Evolutionary conservation across 2,329 filamentous ascomycete genomes (phyloP), one percentile per base, ranked within the genome.

Genomic region (Zasmidium cellare): DNA sequence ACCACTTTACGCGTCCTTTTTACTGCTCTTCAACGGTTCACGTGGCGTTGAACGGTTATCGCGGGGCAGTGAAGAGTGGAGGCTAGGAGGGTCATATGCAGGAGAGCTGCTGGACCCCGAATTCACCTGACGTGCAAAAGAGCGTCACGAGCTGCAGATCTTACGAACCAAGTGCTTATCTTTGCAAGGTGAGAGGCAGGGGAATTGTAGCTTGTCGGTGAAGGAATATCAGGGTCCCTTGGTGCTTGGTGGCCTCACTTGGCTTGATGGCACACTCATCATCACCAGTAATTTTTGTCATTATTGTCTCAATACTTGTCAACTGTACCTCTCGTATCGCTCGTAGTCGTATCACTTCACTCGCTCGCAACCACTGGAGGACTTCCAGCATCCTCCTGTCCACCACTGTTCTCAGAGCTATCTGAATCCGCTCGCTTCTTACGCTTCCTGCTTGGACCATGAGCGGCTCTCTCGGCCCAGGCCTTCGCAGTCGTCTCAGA

Each of bases 361-460:
- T 56, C 56, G 5, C 6, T 41, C 3, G 7, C 16, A 9, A 9
- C n/a, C n/a, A 14, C 35, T 14, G 7, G 7, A 41, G 35, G 35
- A 41, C 16, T 41, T 41, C 22, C 51, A 31, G 41, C n/a, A 6
- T 31, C 14, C 20, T 20, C 3, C 11, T 20, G 41, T 3, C 23
- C 44, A 12, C 46, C 41, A 6, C 46, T 25, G 16, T 12, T 25
- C n/a, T 56, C 54, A 20, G 31, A 44, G 24, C 31, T 38, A 56
- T 57, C 59, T 12, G 51, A 53, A 24, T 55, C 57, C n/a, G 53
- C 16, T 24, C 53, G 22, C 45, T 54, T 57, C 58, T 57, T 60
- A n/a, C 59, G 62, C 47, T 56, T 60, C 44, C 35, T 31, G 22
- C 41, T 20, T 28, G 35, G n/a, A 5, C 56, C 59, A 24, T 51